Evolutionary conservation across 805 yeast genomes (phyloP).

Genomic region (Yamadazyma insecticola): DNA sequence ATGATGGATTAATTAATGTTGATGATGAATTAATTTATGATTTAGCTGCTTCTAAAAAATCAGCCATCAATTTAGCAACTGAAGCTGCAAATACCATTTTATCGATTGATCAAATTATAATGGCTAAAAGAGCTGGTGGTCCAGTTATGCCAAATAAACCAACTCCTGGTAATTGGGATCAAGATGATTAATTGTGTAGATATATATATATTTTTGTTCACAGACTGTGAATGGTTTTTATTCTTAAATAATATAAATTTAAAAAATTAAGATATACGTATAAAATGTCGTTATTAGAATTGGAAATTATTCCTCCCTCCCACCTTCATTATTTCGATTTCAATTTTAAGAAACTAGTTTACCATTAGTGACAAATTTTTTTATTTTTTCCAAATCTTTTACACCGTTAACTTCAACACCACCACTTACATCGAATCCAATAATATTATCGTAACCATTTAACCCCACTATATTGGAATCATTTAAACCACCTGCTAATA

Average conservation of each 20-base stretch:
- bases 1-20: slow-evolving; percentile 68
- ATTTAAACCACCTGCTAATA: slow-evolving; percentile 87
- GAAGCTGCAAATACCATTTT: slow-evolving; percentile 91
- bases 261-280: no score
- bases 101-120: slow-evolving; percentile 93
- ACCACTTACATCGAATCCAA: slow-evolving; percentile 92
- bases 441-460: slow-evolving; percentile 46
- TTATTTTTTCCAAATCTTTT: slow-evolving; percentile 66
- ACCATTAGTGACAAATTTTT: slow-evolving; percentile 53
- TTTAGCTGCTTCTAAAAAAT: slow-evolving; percentile 70
- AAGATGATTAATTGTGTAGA: slow-evolving; percentile 55
- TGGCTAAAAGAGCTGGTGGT: slow-evolving; percentile 99
- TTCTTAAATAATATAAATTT: no score
- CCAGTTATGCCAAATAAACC: slow-evolving; percentile 84
- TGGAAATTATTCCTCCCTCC: no score
- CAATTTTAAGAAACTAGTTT: slow-evolving; percentile 11
- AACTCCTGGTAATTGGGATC: slow-evolving; percentile 95
- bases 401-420: slow-evolving; percentile 83
- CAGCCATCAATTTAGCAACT: slow-evolving; percentile 89
- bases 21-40: slow-evolving; percentile 69
- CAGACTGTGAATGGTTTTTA: no score
- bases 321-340: no score
- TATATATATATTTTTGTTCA: no score
- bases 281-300: no score
- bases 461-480: slow-evolving; percentile 69